phyloP scores from a whole-genome alignment of 768 basidiomycete genomes.

The Artomyces pyxidatus region DNA sequence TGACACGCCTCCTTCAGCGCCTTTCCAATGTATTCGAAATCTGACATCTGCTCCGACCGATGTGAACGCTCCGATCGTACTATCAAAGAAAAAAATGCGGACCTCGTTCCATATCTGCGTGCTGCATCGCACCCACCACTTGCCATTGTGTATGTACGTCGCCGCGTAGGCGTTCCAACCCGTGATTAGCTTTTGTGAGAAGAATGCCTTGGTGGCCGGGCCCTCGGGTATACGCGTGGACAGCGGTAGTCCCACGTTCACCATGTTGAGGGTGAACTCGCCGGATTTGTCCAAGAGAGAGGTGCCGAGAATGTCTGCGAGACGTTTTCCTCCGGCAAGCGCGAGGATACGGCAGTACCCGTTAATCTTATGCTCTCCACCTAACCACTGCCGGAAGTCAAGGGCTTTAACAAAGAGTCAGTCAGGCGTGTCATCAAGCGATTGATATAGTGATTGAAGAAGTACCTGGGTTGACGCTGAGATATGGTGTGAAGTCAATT shows the following conservation, averaged over 20 bases:
- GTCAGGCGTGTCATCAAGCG: neutral
- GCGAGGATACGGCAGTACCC: constrained; percentile 66
- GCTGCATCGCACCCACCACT: constrained; percentile 29
- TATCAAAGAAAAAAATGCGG: neutral
- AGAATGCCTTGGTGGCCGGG: constrained; percentile 8
- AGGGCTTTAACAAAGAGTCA: constrained; percentile 38
- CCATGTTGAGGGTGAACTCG: constrained; percentile 67
- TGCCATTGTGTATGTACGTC: constrained; percentile 23
- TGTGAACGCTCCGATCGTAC: neutral
- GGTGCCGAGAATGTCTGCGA: constrained; percentile 58
- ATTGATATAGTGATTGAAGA: neutral
- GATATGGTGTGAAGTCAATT: constrained; percentile 42
- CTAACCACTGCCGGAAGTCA: constrained; percentile 63
- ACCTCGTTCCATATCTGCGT: constrained; percentile 32
- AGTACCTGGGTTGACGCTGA: constrained; percentile 49
- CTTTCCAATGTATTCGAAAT: constrained; percentile 21
- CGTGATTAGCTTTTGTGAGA: constrained; percentile 20
- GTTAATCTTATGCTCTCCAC: constrained; percentile 68
- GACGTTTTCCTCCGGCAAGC: constrained; percentile 48
- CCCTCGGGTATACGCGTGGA: constrained; percentile 18
- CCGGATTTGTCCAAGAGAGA: constrained; percentile 45
- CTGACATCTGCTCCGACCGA: constrained; percentile 15
- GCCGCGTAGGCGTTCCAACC: constrained; percentile 24
- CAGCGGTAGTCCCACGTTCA: constrained; percentile 38
- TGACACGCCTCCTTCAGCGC: constrained; percentile 18